Percentiles rank a stretch among this genome's conserved stretches.
phyloP scores from a whole-genome alignment of 75 land plant species.

The Picea glauca region DNA sequence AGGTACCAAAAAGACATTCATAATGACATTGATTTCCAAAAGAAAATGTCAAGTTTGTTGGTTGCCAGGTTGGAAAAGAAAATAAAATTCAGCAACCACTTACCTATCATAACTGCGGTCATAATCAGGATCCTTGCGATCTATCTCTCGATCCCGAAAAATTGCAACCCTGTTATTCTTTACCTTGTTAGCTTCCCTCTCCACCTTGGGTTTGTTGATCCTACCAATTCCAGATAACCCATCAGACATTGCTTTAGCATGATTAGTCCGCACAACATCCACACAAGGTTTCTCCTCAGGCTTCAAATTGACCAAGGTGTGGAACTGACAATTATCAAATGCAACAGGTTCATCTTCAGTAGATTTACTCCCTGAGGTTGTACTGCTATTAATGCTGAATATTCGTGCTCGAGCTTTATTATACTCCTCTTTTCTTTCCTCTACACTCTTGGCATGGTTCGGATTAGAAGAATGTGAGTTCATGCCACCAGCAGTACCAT shows the following conservation, averaged over 20 bases:
- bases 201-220: conserved; percentile 37
- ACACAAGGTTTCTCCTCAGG: conserved; percentile 26
- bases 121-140: conserved; percentile 95
- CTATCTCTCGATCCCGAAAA: conserved; percentile 89
- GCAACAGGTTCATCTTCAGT: neutral
- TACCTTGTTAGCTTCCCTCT: conserved; percentile 51
- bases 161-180: conserved; percentile 85
- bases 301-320: conserved; percentile 15
- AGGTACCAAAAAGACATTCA: conserved; percentile 11
- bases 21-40: neutral
- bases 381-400: conserved; percentile 31
- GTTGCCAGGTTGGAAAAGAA: no score
- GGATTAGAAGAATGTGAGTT: conserved; percentile 28
- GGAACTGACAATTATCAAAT: conserved; percentile 26
- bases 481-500: neutral
- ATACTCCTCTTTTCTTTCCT: conserved; percentile 97
- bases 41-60: no score
- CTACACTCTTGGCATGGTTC: conserved; percentile 72
- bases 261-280: conserved; percentile 25
- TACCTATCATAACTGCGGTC: conserved; percentile 93
- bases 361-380: conserved; percentile 21
- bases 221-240: conserved; percentile 38
- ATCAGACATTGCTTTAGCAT: conserved; percentile 26
- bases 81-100: neutral
- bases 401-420: conserved; percentile 87